Conservation (phyloP, 1,284 basidiomycete genomes). For the Tilletia setariae region DNA sequence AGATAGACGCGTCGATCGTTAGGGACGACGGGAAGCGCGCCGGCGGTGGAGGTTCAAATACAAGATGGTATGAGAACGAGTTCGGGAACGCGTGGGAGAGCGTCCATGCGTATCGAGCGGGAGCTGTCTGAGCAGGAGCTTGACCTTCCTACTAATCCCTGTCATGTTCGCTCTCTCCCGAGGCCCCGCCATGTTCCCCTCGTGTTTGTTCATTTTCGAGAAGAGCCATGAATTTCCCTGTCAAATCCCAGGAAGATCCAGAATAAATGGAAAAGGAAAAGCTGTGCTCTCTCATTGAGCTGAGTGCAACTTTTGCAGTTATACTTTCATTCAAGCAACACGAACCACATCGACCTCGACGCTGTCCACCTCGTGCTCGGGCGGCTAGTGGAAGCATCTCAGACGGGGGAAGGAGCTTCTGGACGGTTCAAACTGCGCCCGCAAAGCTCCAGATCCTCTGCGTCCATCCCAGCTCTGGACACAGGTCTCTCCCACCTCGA, state of each 20-base stretch:
- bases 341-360: too few relatives aligned
- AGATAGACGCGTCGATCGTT: not conserved
- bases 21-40: not conserved
- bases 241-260: not conserved
- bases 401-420: too few relatives aligned
- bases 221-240: not conserved
- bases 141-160: too few relatives aligned
- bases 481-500: too few relatives aligned
- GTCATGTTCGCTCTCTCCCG: too few relatives aligned
- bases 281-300: not conserved
- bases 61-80: slow-evolving; percentile 11
- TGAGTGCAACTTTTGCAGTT: too few relatives aligned
- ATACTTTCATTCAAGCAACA: too few relatives aligned
- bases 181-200: not conserved
- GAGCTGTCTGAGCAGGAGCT: not conserved
- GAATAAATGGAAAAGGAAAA: not conserved
- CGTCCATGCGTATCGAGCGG: not conserved
- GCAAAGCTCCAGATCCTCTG: too few relatives aligned
- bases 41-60: slow-evolving; percentile 9
- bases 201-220: not conserved
- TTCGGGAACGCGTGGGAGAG: slow-evolving; percentile 5
- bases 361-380: too few relatives aligned
- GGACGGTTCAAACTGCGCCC: too few relatives aligned
- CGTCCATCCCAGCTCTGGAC: too few relatives aligned
- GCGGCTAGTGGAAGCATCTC: too few relatives aligned